Evolutionary conservation across 805 yeast genomes (phyloP).

Genomic region (Teunomyces panamensis): DNA sequence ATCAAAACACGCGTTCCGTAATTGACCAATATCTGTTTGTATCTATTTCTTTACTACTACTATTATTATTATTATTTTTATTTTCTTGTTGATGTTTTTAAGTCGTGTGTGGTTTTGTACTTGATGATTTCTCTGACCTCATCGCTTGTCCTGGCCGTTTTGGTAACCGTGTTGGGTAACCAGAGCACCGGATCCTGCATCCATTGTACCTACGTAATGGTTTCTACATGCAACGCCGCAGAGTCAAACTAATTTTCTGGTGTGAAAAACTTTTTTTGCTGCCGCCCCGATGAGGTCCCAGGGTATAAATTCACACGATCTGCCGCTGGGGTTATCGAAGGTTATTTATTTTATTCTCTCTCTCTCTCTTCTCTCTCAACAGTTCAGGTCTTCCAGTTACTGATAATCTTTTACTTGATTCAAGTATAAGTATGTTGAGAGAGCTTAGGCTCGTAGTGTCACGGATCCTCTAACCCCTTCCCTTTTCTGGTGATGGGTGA

Average conservation of each 20-base stretch:
- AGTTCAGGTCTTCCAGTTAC: conserved; percentile 2
- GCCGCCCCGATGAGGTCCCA: neutral
- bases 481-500: too few relatives aligned
- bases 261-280: neutral
- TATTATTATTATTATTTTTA: too few relatives aligned
- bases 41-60: too few relatives aligned
- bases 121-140: too few relatives aligned
- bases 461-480: too few relatives aligned
- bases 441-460: conserved; percentile 4
- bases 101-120: too few relatives aligned
- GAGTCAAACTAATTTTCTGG: neutral
- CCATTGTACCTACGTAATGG: neutral
- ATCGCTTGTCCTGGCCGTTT: neutral
- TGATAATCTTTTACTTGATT: conserved; percentile 1
- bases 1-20: too few relatives aligned
- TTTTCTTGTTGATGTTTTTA: too few relatives aligned
- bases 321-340: neutral
- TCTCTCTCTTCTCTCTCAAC: conserved; percentile 4
- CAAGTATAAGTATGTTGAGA: conserved; percentile 8
- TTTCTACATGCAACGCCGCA: conserved; percentile 1
- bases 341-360: conserved; percentile 3
- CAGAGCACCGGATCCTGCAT: neutral
- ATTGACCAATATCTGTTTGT: too few relatives aligned
- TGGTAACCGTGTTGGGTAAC: neutral
- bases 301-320: neutral